Base-by-base conservation (phyloP, 2,329 filamentous ascomycete species). In the Drechslerella stenobrocha region DNA sequence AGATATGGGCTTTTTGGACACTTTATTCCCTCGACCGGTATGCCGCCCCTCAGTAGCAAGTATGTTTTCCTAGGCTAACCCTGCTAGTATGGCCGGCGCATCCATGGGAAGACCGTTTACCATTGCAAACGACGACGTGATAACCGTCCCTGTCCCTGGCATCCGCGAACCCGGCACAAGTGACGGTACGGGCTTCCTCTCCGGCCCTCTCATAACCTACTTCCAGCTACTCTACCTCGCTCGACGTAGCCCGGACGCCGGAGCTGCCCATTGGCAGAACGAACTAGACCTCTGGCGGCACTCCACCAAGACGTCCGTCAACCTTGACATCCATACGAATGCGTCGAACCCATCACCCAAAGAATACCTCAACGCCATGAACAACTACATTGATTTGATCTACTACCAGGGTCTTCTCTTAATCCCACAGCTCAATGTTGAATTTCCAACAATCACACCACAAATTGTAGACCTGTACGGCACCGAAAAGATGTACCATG, bases 11-110 rank as follows among this genome's bases (percentile, higher is more conserved):
- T 8, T 67, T 67, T 15, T 67, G 63, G 63, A 67, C 63, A 2
- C 45, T 67, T 9, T 67, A 67, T 28, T 67, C 63, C 8, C 63
- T 67, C n/a, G 63, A 67, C 42, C 55, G 63, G 61, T 66, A 55
- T 28, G 50, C 32, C 13, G 18, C 22, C 11, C 23, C 7, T 46
- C n/a, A n/a, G n/a, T n/a, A n/a, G n/a, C n/a, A 20, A 15, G 51
- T 30, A 1, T 9, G 18, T 28, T 6, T 37, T 28, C 15, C 18
- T 18, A 5, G n/a, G 13, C 15, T 4, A 44, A 23, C 4, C 5
- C 6, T 3, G 2, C 7, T 50, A 66, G 61, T 2, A 67, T 67
- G 63, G 50, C 55, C 4, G 63, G 63, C 5, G 63, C 63, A 3
- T 67, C 63, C 0, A 67, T 67, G 63, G 63, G 63, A 9, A 47